Evolutionary conservation across 2,329 filamentous ascomycete species (phyloP), one percentile per base, ranked within the genome.

Genomic region (Alternaria solani): DNA sequence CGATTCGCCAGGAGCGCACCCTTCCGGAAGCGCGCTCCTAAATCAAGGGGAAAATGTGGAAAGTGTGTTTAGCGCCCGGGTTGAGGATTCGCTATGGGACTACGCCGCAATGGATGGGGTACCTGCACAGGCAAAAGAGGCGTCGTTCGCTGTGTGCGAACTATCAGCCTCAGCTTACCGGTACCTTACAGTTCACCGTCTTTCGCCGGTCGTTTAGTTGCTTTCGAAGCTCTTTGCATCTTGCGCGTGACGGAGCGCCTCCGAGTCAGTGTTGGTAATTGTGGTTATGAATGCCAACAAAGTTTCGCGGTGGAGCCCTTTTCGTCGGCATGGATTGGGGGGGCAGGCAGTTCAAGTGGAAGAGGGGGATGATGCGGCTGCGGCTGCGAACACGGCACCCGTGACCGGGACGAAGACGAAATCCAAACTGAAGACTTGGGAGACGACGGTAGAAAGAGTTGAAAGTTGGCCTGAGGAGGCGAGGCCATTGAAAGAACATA

Each of bases 381-480:
- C 44, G 32, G 30, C 20, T 12, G 16, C 55, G 2, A 71, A 68
- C n/a, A 64, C 66, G 26, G 32, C 9, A 8, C 26, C 46, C 1
- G 34, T 39, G n/a, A 8, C 48, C 8, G 34, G 7, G 34, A 1
- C 44, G 43, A 41, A 14, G 2, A 2, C 41, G 42, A 26, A 36
- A 5, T 18, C 56, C 4, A 73, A 68, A 28, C 62, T 66, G 32
- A 75, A 74, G 39, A 68, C 60, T 39, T 73, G 66, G 67, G 47
- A 62, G 38, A 66, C 72, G 1, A 69, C 64, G 1, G 53, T 75
- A 12, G 61, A 61, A 5, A 59, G 55, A 7, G 64, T 77, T 1
- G 57, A 61, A n/a, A 75, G 70, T 53, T 77, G 74, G 74, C 74
- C 74, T 25, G 66, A 72, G 32, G 65, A 75, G 42, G 72, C 70